These are phyloP conservation scores for Solanum gandarillasii DNA, from an alignment of 257 asterid genomes.

Conservation along the genomic window DNA sequence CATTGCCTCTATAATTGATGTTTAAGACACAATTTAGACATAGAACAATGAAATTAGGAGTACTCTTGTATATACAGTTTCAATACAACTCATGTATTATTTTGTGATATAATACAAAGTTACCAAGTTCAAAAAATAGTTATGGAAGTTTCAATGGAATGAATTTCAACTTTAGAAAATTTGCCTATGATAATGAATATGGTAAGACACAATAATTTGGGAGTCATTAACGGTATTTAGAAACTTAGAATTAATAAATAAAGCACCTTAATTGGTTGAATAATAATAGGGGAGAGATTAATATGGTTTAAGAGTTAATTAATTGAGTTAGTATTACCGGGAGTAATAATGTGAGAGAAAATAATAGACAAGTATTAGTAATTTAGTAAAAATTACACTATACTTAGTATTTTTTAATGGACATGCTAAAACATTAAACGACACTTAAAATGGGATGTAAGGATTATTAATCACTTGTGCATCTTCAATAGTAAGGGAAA, in stretches of 20 bases:
- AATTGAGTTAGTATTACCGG: neutral
- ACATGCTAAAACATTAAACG: neutral
- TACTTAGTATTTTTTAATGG: neutral
- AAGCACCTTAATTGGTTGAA: neutral
- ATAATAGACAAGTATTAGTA: neutral
- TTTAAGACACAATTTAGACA: too few relatives aligned
- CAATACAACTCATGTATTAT: too few relatives aligned
- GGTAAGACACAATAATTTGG: neutral
- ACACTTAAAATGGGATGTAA: neutral
- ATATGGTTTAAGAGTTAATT: neutral
- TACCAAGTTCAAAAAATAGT: too few relatives aligned
- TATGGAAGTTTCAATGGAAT: too few relatives aligned
- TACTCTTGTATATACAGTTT: too few relatives aligned
- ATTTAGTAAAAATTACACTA: too few relatives aligned
- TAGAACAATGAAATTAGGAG: too few relatives aligned
- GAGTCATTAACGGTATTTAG: too few relatives aligned
- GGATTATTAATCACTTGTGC: neutral
- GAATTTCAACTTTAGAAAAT: neutral
- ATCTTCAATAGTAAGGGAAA: neutral
- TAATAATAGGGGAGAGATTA: neutral
- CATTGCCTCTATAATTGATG: too few relatives aligned
- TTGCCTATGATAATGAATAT: neutral
- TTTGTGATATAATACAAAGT: too few relatives aligned
- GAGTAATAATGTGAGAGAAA: neutral
- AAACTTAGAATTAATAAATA: too few relatives aligned